These are phyloP conservation scores for Infundibulicybe gibba DNA, from an alignment of 768 basidiomycete genomes.

Conservation along the genomic window DNA sequence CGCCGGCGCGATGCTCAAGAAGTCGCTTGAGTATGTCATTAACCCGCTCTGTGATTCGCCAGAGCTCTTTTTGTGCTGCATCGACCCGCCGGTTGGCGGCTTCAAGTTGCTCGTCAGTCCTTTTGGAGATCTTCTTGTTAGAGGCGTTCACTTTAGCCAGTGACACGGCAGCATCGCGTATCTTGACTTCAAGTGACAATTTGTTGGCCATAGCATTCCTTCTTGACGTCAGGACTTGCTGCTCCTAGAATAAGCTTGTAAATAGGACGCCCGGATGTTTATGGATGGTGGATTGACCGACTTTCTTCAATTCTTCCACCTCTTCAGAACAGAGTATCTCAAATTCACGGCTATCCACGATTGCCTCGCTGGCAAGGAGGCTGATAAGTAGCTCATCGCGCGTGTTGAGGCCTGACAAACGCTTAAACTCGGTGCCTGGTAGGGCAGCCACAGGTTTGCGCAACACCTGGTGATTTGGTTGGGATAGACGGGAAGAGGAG, in stretches of 20 bases:
- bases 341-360: slow-evolving; percentile 84
- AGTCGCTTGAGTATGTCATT: slow-evolving; percentile 61
- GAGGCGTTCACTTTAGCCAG: slow-evolving; percentile 64
- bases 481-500: slow-evolving; percentile 9
- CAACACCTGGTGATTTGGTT: slow-evolving; percentile 5
- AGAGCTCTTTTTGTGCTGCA: slow-evolving; percentile 65
- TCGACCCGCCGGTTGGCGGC: slow-evolving; percentile 73
- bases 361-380: slow-evolving; percentile 89
- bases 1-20: slow-evolving; percentile 80
- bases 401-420: slow-evolving; percentile 44
- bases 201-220: slow-evolving; percentile 68
- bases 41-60: slow-evolving; percentile 60
- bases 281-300: slow-evolving; percentile 13
- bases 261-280: slow-evolving; percentile 3
- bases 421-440: slow-evolving; percentile 33
- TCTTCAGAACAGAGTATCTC: slow-evolving; percentile 63
- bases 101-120: slow-evolving; percentile 69
- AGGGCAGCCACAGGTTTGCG: slow-evolving; percentile 8
- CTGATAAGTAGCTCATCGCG: slow-evolving; percentile 87
- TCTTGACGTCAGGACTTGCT: slow-evolving; percentile 64
- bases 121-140: slow-evolving; percentile 57
- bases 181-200: slow-evolving; percentile 78
- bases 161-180: slow-evolving; percentile 81
- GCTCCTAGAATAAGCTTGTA: slow-evolving; percentile 49
- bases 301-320: slow-evolving; percentile 51